Base-by-base conservation (phyloP, 2,329 filamentous ascomycete species). In the Cladosporium sp. region DNA sequence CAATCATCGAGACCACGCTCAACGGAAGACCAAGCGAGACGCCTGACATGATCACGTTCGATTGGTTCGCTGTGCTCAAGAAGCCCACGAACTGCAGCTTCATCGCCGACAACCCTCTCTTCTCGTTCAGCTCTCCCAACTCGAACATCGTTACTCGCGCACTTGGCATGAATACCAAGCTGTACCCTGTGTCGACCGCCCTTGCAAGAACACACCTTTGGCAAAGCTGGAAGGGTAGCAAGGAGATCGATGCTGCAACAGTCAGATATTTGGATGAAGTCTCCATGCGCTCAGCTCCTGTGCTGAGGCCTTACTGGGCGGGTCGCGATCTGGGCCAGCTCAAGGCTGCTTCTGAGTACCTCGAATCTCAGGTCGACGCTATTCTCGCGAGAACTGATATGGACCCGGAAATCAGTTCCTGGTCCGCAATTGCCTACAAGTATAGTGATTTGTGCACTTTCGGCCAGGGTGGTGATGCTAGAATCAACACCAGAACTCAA, bases 41-140 rank as follows among this genome's bases (percentile, higher is more conserved):
- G 1, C 84, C 84, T 5, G 78, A 81, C n/a, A 82, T 86, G 79
- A 85, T 86, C 63, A 79, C 81, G 44, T 77, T 82, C 67, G 77
- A 79, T 72, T 79, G 77, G 77, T 72, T 79, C 14, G 76, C 75
- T 5, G 74, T 79, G 2, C 67, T 79, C 14, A 77, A 77, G 63
- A 79, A 79, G 69, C 77, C 77, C 21, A 75, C 74, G 1, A 74
- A 73, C 28, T 77, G 75, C 66, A 75, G 72, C 33, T 79, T 78
- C 66, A 71, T 80, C 10, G 77, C 81, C 68, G 84, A 86, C 68
- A 84, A 86, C 65, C 83, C 83, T 12, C 78, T 86, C 3, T 73
- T 84, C 31, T 79, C 78, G 28, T 85, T 83, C 69, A 78, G 79
- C 66, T 72, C 76, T 6, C 68, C 74, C 5, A 74, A 74, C 3